Base-by-base conservation (phyloP, 2,329 filamentous ascomycete species). In the Sporothrix phasma region DNA sequence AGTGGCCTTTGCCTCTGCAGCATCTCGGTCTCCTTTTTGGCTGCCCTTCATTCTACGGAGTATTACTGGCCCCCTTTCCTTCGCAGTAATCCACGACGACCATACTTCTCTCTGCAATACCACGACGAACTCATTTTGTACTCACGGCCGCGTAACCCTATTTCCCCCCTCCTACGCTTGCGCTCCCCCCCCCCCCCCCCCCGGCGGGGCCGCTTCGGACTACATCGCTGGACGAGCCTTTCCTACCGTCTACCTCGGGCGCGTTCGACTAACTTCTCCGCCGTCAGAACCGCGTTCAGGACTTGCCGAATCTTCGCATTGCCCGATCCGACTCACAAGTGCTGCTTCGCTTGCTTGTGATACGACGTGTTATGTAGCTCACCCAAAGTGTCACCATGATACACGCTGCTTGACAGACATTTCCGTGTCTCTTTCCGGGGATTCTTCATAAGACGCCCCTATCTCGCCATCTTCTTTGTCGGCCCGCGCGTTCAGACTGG, bases 351-450 rank as follows among this genome's bases (percentile, higher is more conserved):
- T 46, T 10, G 53, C 29, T 39, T 37, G 53, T 46, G 26, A 64
- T 61, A 39, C 46, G 4, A n/a, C 31, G 56, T 56, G 29, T 22
- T n/a, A 34, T 17, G 17, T 7, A 37, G 10, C 58, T 41, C 22
- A 29, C 49, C 11, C 8, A n/a, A n/a, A n/a, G 29, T 61, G n/a
- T 46, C 58, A 37, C 19, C 59, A 65, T 65, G 63, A 62, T 19
- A 24, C 26, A 45, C 24, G 59, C 17, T 26, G 24, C 34, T 24
- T 64, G 22, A 62, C 59, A 26, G 49, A 24, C 59, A 43, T n/a
- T 37, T 47, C 41, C 51, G 5, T 37, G 11, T 39, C 17, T 43
- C 41, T 31, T 24, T 41, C 11, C n/a, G 11, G 51, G 17, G 37
- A 17, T n/a, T 26, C 22, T 41, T 41, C 17, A 26, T 17, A 19